These are phyloP conservation scores for Penicillium argentinense DNA, from an alignment of 495 filamentous ascomycete species.

Conservation along the genomic window DNA sequence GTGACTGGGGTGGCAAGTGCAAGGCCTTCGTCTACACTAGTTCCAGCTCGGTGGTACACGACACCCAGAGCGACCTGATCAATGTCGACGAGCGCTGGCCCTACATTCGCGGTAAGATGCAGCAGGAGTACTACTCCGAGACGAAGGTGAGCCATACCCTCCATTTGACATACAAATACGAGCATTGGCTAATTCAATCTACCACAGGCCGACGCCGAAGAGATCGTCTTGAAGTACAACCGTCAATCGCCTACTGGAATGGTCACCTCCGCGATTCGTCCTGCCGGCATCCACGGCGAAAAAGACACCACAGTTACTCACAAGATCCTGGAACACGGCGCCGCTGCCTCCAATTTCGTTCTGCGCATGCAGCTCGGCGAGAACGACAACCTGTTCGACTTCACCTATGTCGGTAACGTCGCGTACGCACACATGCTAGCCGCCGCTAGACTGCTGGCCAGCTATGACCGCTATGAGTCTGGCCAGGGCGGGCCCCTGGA, in stretches of 20 bases:
- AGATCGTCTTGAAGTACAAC: constrained; percentile 82
- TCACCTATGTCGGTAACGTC: constrained; percentile 56
- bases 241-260: constrained; percentile 62
- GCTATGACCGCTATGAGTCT: constrained; percentile 49
- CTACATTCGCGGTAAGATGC: constrained; percentile 63
- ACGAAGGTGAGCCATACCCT: constrained; percentile 60
- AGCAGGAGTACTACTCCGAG: constrained; percentile 89
- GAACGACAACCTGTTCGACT: constrained; percentile 76
- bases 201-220: constrained; percentile 79
- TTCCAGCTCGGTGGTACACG: constrained; percentile 83
- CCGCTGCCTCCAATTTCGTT: constrained; percentile 52
- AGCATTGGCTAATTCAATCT: too few species aligned
- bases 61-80: constrained; percentile 75
- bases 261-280: constrained; percentile 78
- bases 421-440: constrained; percentile 50
- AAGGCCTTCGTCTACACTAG: constrained; percentile 96
- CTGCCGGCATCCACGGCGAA: constrained; percentile 89
- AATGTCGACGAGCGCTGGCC: constrained; percentile 91
- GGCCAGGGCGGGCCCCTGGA: constrained; percentile 61
- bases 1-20: constrained; percentile 61
- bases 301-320: constrained; percentile 76
- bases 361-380: constrained; percentile 81
- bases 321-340: constrained; percentile 47
- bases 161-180: too few species aligned
- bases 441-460: constrained; percentile 68